phyloP scores from a whole-genome alignment of 169 alveolate genomes.

The Plasmodium relictum region DNA sequence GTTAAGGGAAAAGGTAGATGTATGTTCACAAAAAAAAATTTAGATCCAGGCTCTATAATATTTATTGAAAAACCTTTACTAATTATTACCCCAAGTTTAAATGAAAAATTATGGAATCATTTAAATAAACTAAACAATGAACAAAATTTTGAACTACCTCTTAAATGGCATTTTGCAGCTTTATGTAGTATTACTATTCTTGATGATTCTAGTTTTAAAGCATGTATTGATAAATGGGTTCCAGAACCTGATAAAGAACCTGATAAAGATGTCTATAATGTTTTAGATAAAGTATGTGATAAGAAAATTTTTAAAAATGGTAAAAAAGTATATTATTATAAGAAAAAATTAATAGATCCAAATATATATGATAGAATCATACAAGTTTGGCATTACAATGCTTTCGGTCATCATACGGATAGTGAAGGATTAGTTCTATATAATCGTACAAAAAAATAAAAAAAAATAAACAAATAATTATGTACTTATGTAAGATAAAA shows the following conservation, averaged over 20 bases:
- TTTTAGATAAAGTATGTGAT: slow-evolving; percentile 82
- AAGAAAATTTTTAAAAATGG: slow-evolving; percentile 35
- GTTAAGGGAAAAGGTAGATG: slow-evolving; percentile 90
- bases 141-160: slow-evolving; percentile 83
- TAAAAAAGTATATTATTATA: slow-evolving; percentile 73
- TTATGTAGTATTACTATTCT: slow-evolving; percentile 81
- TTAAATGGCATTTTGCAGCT: slow-evolving; percentile 92
- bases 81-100: slow-evolving; percentile 84
- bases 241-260: slow-evolving; percentile 86
- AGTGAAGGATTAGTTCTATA: slow-evolving; percentile 87
- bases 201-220: slow-evolving; percentile 74
- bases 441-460: slow-evolving; percentile 68
- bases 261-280: slow-evolving; percentile 82
- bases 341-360: slow-evolving; percentile 80
- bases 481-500: not conserved
- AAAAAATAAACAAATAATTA: not conserved
- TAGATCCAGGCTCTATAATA: slow-evolving; percentile 88
- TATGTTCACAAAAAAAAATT: slow-evolving; percentile 81
- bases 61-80: slow-evolving; percentile 88
- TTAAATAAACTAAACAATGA: slow-evolving; percentile 79
- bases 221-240: slow-evolving; percentile 81
- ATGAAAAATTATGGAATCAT: slow-evolving; percentile 81
- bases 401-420: slow-evolving; percentile 89
- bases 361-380: slow-evolving; percentile 81
- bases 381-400: slow-evolving; percentile 90